phyloP scores from a whole-genome alignment of 1,284 basidiomycete genomes.

The Ceratobasidium sp. region DNA sequence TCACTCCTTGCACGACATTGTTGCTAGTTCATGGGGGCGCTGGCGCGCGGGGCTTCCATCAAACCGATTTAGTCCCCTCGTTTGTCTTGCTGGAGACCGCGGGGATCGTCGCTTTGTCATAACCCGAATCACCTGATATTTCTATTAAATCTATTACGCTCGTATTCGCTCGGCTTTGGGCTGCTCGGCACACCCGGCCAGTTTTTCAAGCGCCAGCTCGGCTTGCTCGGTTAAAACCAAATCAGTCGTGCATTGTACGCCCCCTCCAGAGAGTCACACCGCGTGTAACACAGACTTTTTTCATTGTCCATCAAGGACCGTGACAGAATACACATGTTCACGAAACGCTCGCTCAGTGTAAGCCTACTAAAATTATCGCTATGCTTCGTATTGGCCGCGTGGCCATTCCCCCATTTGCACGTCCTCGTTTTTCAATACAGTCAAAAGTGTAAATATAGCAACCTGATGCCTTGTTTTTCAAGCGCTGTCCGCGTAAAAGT shows the following conservation, averaged over 20 bases:
- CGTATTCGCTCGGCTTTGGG: too few species aligned
- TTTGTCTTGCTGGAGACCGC: not conserved
- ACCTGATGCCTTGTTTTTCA: not conserved
- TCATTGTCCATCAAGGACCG: too few species aligned
- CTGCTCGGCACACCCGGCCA: too few species aligned
- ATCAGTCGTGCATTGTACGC: too few species aligned
- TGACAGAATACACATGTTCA: too few species aligned
- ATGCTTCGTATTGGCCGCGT: not conserved
- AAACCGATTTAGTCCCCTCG: not conserved
- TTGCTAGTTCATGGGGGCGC: not conserved
- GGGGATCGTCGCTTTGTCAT: not conserved
- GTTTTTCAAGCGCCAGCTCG: too few species aligned
- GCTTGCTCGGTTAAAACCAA: too few species aligned
- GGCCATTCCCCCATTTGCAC: not conserved
- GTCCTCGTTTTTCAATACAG: not conserved
- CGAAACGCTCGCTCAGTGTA: too few species aligned
- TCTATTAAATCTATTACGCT: too few species aligned
- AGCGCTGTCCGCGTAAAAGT: not conserved
- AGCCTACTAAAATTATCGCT: too few species aligned
- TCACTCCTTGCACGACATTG: slow-evolving; percentile 14
- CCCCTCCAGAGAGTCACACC: too few species aligned
- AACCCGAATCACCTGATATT: not conserved
- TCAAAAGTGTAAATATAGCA: slow-evolving; percentile 11
- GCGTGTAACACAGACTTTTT: too few species aligned
- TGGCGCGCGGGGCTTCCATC: not conserved